These are phyloP conservation scores for Euptelea pleiosperma DNA, from an alignment of 164 flowering plant species.

Conservation along the genomic window DNA sequence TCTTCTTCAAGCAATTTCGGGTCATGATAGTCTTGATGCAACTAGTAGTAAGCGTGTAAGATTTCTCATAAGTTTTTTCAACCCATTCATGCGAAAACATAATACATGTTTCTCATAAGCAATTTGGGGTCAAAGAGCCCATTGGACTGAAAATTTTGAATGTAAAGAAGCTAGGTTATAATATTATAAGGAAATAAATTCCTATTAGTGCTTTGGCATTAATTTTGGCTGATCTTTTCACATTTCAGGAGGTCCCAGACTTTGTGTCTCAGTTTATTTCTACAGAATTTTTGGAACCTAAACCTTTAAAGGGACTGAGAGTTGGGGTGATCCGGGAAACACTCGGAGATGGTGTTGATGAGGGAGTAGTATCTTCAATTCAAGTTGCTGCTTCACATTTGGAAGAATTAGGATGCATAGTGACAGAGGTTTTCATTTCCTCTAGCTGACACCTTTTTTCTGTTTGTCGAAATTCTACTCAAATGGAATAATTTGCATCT, in stretches of 20 bases:
- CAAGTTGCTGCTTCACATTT: conserved; percentile 74
- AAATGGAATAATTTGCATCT: neutral
- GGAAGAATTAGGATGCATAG: conserved; percentile 74
- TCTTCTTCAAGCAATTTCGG: conserved; percentile 77
- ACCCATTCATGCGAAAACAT: too few relatives aligned
- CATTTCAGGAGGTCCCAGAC: conserved; percentile 75
- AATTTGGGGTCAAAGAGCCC: too few relatives aligned
- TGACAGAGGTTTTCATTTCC: conserved; percentile 58
- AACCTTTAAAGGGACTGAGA: conserved; percentile 80
- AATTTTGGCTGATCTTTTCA: neutral
- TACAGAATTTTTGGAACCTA: conserved; percentile 40
- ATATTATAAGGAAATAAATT: neutral
- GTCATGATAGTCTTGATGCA: conserved; percentile 82
- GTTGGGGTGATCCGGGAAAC: conserved; percentile 90
- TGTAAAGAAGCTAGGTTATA: neutral
- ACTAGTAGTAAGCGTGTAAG: conserved; percentile 81
- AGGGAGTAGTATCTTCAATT: conserved; percentile 55
- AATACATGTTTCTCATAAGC: too few relatives aligned
- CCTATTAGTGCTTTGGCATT: neutral
- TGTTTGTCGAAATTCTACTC: neutral
- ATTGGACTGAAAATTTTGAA: neutral
- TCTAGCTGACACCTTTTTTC: neutral
- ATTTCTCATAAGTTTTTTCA: neutral
- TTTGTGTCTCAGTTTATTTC: conserved; percentile 54
- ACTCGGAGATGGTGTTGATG: conserved; percentile 77